phyloP scores from a whole-genome alignment of 1,139 yeast species.

The Blastobotrys raffinosifermentans region DNA sequence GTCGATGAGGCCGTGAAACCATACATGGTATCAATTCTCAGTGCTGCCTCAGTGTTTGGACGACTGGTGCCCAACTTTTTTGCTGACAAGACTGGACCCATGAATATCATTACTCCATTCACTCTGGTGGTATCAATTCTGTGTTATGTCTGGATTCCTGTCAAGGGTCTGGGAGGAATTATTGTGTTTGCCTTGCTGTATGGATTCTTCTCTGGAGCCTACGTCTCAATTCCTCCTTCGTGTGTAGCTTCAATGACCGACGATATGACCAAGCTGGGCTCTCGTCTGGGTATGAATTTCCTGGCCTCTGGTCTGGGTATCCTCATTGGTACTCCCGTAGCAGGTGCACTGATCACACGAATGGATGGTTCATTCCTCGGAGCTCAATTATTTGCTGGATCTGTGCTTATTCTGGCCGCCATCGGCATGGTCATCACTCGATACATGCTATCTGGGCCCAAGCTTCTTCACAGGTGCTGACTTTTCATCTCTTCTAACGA shows the following conservation, averaged over 20 bases:
- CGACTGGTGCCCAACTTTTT: constrained; percentile 44
- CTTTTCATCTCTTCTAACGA: background rate
- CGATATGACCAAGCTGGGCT: constrained; percentile 31
- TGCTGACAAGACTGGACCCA: constrained; percentile 44
- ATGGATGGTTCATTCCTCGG: constrained; percentile 18
- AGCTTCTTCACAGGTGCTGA: too few species aligned
- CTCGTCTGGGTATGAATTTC: constrained; percentile 58
- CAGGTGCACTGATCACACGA: constrained; percentile 41
- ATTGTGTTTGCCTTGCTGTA: constrained; percentile 37
- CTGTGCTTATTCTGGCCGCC: constrained; percentile 11
- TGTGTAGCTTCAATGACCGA: constrained; percentile 47
- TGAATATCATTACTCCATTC: constrained; percentile 38
- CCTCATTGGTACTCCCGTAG: constrained; percentile 48
- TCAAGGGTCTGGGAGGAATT: constrained; percentile 42
- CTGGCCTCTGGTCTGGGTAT: constrained; percentile 50
- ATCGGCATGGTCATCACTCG: constrained; percentile 64
- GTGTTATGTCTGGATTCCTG: constrained; percentile 35
- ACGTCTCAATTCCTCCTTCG: constrained; percentile 41
- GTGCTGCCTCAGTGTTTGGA: constrained; percentile 46
- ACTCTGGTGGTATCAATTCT: constrained; percentile 17
- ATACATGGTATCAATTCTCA: constrained; percentile 43
- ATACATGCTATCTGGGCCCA: background rate
- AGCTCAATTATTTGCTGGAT: constrained; percentile 21
- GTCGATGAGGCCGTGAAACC: constrained; percentile 21
- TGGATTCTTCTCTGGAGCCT: constrained; percentile 46